phyloP scores from a whole-genome alignment of 306 rosid species.

The Ziziphus jujuba region DNA sequence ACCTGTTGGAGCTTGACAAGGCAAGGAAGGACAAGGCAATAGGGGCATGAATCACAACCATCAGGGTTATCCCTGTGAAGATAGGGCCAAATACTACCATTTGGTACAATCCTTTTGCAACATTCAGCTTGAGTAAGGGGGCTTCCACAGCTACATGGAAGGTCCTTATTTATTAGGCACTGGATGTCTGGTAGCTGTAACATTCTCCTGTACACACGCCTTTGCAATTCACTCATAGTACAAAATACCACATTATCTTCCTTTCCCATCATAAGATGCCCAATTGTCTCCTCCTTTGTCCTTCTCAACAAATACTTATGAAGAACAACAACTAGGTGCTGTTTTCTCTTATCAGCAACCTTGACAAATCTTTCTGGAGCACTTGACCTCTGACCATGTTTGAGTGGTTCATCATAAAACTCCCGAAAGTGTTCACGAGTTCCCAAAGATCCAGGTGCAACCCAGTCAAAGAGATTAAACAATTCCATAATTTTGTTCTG shows the following conservation, averaged over 20 bases:
- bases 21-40: conserved; percentile 91
- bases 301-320: conserved; percentile 83
- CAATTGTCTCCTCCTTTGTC: conserved; percentile 95
- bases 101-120: conserved; percentile 78
- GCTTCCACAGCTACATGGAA: conserved; percentile 86
- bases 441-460: conserved; percentile 91
- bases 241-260: conserved; percentile 91
- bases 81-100: conserved; percentile 87
- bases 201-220: conserved; percentile 79
- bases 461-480: conserved; percentile 92
- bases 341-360: conserved; percentile 78
- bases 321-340: conserved; percentile 68
- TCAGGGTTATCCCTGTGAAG: conserved; percentile 82
- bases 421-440: conserved; percentile 91
- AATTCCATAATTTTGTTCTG: conserved; percentile 94
- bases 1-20: conserved; percentile 98
- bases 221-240: conserved; percentile 91
- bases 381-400: conserved; percentile 94
- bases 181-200: conserved; percentile 86
- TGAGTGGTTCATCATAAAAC: conserved; percentile 87
- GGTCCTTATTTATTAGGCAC: conserved; percentile 84
- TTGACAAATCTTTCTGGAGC: conserved; percentile 83
- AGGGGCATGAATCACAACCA: conserved; percentile 97
- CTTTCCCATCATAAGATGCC: conserved; percentile 99
- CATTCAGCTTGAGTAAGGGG: conserved; percentile 92